Percentiles rank a stretch among this genome's conserved stretches.
Conservation (phyloP, 345 rosid genomes). For the Atalantia buxifolia region DNA sequence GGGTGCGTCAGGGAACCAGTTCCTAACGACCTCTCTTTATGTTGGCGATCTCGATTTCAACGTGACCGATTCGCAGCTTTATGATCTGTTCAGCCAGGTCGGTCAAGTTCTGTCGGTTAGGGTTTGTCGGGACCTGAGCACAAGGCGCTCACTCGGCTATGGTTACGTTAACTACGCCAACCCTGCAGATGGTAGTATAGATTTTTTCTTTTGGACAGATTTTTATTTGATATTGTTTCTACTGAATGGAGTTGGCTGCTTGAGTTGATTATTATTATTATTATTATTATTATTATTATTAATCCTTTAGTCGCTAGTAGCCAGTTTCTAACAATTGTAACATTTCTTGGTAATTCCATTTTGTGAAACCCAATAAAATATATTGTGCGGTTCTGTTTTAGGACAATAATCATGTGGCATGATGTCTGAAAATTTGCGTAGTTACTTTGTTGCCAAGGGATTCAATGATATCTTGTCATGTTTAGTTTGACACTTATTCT, state of each 20-base stretch:
- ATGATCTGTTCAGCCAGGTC: slow-evolving; percentile 65
- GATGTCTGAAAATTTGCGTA: not conserved
- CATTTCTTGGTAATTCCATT: not conserved
- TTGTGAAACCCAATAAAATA: not conserved
- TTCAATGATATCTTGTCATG: not conserved
- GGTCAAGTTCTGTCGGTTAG: slow-evolving; percentile 83
- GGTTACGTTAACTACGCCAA: slow-evolving; percentile 78
- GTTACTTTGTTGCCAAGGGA: not conserved
- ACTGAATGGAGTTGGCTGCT: not conserved
- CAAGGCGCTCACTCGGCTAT: slow-evolving; percentile 79
- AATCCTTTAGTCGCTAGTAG: not conserved
- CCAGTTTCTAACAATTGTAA: not conserved
- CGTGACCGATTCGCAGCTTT: slow-evolving; percentile 76
- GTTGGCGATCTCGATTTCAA: slow-evolving; percentile 79
- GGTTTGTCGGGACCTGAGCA: slow-evolving; percentile 77
- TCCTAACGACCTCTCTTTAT: slow-evolving; percentile 61
- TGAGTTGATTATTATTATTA: not conserved
- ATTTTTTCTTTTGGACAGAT: not conserved
- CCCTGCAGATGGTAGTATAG: slow-evolving; percentile 65
- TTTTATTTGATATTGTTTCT: not conserved
- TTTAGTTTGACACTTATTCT: no score
- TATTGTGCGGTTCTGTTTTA: not conserved
- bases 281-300: no score
- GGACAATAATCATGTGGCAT: not conserved
- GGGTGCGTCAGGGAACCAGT: slow-evolving; percentile 34